Conservation (phyloP, 140 eudicot species). For the Bidens hawaiensis region DNA sequence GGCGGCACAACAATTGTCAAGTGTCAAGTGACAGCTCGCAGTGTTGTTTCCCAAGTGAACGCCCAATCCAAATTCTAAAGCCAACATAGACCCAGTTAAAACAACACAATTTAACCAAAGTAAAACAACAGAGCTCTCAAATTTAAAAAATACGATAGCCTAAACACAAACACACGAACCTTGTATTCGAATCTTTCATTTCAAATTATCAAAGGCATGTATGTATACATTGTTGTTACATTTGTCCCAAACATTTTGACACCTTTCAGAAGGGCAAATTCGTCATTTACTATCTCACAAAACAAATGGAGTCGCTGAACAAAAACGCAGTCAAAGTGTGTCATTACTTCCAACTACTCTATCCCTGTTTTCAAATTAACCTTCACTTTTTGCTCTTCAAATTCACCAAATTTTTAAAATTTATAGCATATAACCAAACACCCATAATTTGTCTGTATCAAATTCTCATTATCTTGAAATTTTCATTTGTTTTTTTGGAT, state of each 20-base stretch:
- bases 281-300: not conserved
- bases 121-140: no score
- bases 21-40: no score
- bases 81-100: no score
- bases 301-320: constrained; percentile 33
- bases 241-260: not conserved
- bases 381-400: not conserved
- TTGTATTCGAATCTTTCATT: no score
- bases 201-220: no score
- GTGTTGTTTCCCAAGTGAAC: no score
- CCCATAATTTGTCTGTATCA: not conserved
- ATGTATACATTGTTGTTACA: no score
- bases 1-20: no score
- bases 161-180: no score
- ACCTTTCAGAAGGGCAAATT: constrained; percentile 1
- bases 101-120: no score
- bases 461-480: constrained; percentile 1
- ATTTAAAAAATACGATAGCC: no score
- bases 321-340: constrained; percentile 29
- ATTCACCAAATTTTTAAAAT: not conserved
- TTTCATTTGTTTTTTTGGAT: not conserved
- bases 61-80: no score
- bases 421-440: constrained; percentile 2
- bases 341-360: constrained; percentile 18
- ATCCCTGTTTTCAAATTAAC: constrained; percentile 12